Percentiles rank a stretch among this genome's conserved stretches.
phyloP scores from a whole-genome alignment of 176 grass and related monocot genomes.

The Phoenix dactylifera region DNA sequence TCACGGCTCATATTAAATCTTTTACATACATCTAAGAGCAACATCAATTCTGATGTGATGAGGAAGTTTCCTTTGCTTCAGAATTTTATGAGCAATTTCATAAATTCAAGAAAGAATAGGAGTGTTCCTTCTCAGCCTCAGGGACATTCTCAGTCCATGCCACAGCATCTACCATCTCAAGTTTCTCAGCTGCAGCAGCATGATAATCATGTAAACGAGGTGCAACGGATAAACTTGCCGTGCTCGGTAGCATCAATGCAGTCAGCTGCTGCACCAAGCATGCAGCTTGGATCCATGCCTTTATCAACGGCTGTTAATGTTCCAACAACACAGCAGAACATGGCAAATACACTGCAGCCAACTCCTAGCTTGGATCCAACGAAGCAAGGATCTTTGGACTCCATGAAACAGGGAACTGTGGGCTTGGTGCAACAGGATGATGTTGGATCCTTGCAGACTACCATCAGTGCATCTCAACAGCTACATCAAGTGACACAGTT shows the following conservation, averaged over 20 bases:
- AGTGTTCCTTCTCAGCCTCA: slow-evolving; percentile 19
- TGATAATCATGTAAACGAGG: slow-evolving; percentile 48
- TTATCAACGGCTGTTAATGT: slow-evolving; percentile 50
- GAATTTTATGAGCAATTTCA: slow-evolving; percentile 46
- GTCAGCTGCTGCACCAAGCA: slow-evolving; percentile 29
- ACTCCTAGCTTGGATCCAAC: slow-evolving; percentile 40
- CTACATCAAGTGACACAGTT: slow-evolving; percentile 5
- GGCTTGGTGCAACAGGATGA: not conserved
- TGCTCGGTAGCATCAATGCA: slow-evolving; percentile 35
- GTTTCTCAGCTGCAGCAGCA: slow-evolving; percentile 32
- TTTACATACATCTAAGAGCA: slow-evolving; percentile 38
- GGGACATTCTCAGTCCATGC: slow-evolving; percentile 33
- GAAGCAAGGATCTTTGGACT: slow-evolving; percentile 32
- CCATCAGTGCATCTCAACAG: slow-evolving; percentile 29
- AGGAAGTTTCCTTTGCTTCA: slow-evolving; percentile 45
- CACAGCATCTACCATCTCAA: slow-evolving; percentile 48
- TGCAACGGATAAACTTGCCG: slow-evolving; percentile 45
- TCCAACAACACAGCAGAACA: slow-evolving; percentile 50
- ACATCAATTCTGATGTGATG: slow-evolving; percentile 34
- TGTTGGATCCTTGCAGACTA: not conserved
- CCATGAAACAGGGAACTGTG: slow-evolving; percentile 21
- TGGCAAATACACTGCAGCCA: slow-evolving; percentile 42
- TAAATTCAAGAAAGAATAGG: slow-evolving; percentile 49
- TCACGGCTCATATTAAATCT: slow-evolving; percentile 17
- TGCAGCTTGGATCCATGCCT: slow-evolving; percentile 48